Base-by-base conservation (phyloP, 768 basidiomycete species). In the Leucosporidium creatinivorum region DNA sequence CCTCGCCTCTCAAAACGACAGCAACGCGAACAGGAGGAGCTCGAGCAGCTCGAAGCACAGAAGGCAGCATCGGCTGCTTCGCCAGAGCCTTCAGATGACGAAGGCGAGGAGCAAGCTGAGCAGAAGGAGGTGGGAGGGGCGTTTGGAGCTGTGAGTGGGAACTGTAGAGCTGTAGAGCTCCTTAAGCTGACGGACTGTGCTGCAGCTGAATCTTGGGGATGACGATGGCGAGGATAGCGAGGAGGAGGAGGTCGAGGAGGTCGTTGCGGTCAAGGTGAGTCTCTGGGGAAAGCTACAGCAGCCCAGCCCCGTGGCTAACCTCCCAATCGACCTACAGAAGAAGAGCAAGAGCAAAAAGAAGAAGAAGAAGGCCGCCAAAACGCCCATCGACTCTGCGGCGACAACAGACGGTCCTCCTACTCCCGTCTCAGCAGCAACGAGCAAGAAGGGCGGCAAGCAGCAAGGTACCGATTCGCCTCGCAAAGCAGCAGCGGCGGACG, bases 181-280 rank as follows among this genome's bases (percentile, higher is more conserved):
- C 17, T 23, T 18, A 44, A 25, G 28, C n/a, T 56, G 21, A 54
- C 12, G n/a, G n/a, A n/a, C 21, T 13, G 3, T 28, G 17, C 30
- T 25, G 2, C 17, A 49, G 79, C 79, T 50, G 78, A 77, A 30
- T 17, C 70, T 78, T 12, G 67, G 66, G 1, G 63, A 70, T 8
- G 74, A 79, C 3, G 74, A 78, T 19, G 76, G 73, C 7, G 75
- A 72, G 25, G 77, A 76, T 1, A 83, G 84, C 18, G 82, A 83
- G 33, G 81, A 82, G 48, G 73, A 50, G 62, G 67, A 75, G 30
- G 28, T 49, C n/a, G 33, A 33, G 25, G 58, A 55, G 4, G 63
- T 21, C 8, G 47, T 30, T 0, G 33, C 48, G 3, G 31, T 63
- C 21, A 64, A 64, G 58, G 67, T 64, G 30, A 36, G 21, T 28